A percentile compares a stretch with the other conserved stretches of the same genome.
phyloP scores from a whole-genome alignment of 495 filamentous ascomycete genomes.

The Bombardia bombarda region DNA sequence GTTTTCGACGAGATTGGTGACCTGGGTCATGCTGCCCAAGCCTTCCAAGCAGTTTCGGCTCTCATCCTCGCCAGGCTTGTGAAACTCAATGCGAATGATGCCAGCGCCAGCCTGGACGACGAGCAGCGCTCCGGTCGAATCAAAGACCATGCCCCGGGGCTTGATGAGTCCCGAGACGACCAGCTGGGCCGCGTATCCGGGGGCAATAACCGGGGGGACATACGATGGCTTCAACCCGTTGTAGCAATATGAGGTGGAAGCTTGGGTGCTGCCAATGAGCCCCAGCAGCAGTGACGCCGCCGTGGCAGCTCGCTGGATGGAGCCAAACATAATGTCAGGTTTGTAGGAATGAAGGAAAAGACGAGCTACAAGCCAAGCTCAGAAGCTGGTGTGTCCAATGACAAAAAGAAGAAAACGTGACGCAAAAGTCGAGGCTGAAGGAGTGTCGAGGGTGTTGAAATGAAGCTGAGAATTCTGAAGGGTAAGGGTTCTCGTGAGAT shows the following conservation, averaged over 20 bases:
- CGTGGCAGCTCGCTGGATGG: slow-evolving; percentile 1
- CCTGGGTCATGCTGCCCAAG: too few species aligned
- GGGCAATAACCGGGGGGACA: slow-evolving; percentile 39
- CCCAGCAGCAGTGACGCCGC: neutral
- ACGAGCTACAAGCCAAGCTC: too few species aligned
- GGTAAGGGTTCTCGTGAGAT: too few species aligned
- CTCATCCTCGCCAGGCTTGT: too few species aligned
- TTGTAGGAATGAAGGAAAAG: too few species aligned
- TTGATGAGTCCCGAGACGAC: slow-evolving; percentile 42
- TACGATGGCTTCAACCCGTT: slow-evolving; percentile 16
- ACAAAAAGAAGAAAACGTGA: too few species aligned
- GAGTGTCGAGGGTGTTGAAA: too few species aligned
- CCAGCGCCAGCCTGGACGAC: slow-evolving; percentile 49
- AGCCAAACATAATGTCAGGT: neutral
- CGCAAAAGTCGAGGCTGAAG: too few species aligned
- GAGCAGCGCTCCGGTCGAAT: slow-evolving; percentile 50
- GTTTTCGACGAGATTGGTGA: slow-evolving; percentile 20
- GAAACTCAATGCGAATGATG: slow-evolving; percentile 45
- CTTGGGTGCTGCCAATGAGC: neutral
- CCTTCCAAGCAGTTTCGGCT: too few species aligned
- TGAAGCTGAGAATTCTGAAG: too few species aligned
- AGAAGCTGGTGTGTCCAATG: too few species aligned
- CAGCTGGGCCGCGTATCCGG: slow-evolving; percentile 50
- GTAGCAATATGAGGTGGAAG: too few species aligned
- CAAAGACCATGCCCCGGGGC: slow-evolving; percentile 56